A percentile compares a stretch with the other conserved stretches of the same genome.
Conservation (phyloP, 768 basidiomycete species). For the Glaciozyma martinii region DNA sequence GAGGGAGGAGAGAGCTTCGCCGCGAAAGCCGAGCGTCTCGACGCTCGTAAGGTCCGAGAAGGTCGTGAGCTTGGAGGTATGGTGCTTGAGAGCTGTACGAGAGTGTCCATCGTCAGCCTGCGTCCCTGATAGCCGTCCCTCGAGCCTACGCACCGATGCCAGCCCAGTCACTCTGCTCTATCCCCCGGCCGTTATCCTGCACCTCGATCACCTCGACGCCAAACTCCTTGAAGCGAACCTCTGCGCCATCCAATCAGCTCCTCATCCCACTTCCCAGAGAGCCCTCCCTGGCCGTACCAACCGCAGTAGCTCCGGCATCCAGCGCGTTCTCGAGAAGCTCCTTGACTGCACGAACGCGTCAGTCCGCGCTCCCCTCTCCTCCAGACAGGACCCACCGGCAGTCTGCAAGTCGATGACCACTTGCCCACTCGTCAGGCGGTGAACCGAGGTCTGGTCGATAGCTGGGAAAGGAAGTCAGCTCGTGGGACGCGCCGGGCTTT, state of each 20-base stretch:
- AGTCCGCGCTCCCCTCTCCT: not conserved
- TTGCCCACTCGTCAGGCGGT: constrained; percentile 86
- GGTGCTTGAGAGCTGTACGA: constrained; percentile 70
- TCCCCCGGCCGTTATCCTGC: constrained; percentile 84
- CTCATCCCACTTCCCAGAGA: not conserved
- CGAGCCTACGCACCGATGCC: constrained; percentile 54
- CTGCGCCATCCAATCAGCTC: constrained; percentile 42
- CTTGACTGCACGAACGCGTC: constrained; percentile 49
- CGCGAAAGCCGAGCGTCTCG: constrained; percentile 83
- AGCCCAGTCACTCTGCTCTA: constrained; percentile 64
- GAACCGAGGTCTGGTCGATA: constrained; percentile 45
- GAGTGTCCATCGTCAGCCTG: not conserved
- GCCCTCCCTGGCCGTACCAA: constrained; percentile 50
- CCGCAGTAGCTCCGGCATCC: constrained; percentile 77
- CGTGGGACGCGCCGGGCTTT: not conserved
- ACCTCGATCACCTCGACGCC: constrained; percentile 78
- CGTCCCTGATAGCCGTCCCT: not conserved
- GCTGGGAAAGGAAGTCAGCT: constrained; percentile 17
- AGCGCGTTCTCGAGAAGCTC: constrained; percentile 94
- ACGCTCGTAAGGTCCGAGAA: constrained; percentile 66
- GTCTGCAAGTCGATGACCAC: constrained; percentile 89
- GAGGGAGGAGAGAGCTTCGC: constrained; percentile 88
- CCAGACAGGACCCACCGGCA: constrained; percentile 41
- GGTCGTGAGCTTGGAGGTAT: constrained; percentile 79
- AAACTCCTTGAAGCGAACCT: constrained; percentile 80